These are phyloP conservation scores for Mytilinidion resinicola DNA, from an alignment of 495 filamentous ascomycete species.

Conservation along the genomic window DNA sequence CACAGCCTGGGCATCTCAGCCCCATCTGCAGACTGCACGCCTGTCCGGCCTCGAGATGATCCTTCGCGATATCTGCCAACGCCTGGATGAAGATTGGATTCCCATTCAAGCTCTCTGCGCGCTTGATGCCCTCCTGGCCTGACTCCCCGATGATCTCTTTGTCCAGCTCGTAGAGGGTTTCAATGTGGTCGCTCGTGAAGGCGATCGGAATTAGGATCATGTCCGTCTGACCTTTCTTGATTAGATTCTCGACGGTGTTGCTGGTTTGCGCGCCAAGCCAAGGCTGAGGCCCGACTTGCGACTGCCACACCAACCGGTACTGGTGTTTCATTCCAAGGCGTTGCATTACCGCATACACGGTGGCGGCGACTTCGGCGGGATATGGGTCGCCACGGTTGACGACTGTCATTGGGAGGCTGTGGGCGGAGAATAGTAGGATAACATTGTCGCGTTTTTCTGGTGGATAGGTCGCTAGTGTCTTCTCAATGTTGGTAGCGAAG, in stretches of 20 bases:
- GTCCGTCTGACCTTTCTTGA: conserved; percentile 85
- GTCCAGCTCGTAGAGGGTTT: conserved; percentile 93
- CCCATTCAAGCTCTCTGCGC: conserved; percentile 89
- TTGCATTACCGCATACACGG: conserved; percentile 93
- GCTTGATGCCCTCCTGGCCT: conserved; percentile 75
- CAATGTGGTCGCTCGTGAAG: conserved; percentile 97
- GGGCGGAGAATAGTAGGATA: conserved; percentile 87
- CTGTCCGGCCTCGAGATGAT: conserved; percentile 65
- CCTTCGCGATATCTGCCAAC: conserved; percentile 76
- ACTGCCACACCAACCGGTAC: conserved; percentile 95
- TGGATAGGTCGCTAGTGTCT: conserved; percentile 73
- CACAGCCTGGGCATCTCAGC: conserved; percentile 89
- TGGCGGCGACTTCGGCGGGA: conserved; percentile 94
- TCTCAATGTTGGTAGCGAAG: conserved; percentile 84
- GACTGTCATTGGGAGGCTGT: conserved; percentile 94
- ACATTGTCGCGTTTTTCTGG: conserved; percentile 69
- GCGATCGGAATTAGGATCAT: conserved; percentile 91
- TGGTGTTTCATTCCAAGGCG: conserved; percentile 77
- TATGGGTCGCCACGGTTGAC: conserved; percentile 96
- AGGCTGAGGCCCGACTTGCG: conserved; percentile 88
- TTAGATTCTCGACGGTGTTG: conserved; percentile 78
- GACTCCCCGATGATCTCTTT: conserved; percentile 91
- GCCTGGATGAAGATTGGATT: conserved; percentile 87
- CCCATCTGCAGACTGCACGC: conserved; percentile 77
- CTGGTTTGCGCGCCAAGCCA: conserved; percentile 95